Conservation (phyloP, 805 yeast species). For the Cyberlindnera saturnus region DNA sequence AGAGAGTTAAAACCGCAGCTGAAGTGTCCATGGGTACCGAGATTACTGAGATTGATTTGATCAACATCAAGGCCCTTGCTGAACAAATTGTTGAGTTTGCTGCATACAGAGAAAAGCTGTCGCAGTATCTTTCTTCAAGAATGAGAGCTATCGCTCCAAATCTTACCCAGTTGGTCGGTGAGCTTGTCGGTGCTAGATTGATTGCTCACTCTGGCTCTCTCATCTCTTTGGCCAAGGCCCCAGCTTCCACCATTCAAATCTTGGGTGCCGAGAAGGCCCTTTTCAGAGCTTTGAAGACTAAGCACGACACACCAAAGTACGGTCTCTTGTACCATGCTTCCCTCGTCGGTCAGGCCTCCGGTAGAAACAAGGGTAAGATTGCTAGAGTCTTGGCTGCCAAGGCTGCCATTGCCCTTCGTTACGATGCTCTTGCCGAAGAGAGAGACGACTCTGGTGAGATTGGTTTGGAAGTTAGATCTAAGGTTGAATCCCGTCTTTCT, state of each 20-base stretch:
- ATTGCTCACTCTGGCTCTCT: slow-evolving; percentile 97
- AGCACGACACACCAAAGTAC: slow-evolving; percentile 97
- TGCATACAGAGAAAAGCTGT: slow-evolving; percentile 92
- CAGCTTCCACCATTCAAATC: slow-evolving; percentile 97
- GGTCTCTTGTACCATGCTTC: slow-evolving; percentile 97
- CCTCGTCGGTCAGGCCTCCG: slow-evolving; percentile 95
- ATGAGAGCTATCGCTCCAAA: slow-evolving; percentile 99
- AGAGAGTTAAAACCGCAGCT: slow-evolving; percentile 90
- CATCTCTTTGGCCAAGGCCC: slow-evolving; percentile 92
- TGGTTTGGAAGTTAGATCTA: slow-evolving; percentile 86
- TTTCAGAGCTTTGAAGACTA: slow-evolving; percentile 97
- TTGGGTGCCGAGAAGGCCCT: slow-evolving; percentile 99
- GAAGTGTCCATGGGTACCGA: slow-evolving; percentile 99
- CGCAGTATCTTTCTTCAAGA: slow-evolving; percentile 85
- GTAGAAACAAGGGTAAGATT: slow-evolving; percentile 97
- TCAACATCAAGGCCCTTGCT: slow-evolving; percentile 85
- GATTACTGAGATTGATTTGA: slow-evolving; percentile 84
- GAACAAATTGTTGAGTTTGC: slow-evolving; percentile 95
- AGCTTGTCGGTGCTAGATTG: slow-evolving; percentile 95
- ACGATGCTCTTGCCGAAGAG: slow-evolving; percentile 95
- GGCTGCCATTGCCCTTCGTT: slow-evolving; percentile 94
- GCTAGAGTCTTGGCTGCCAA: slow-evolving; percentile 98
- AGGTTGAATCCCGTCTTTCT: slow-evolving; percentile 91
- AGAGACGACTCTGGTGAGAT: slow-evolving; percentile 93
- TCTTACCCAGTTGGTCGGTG: slow-evolving; percentile 92